phyloP scores from a whole-genome alignment of 2,329 filamentous ascomycete genomes.

The Plenodomus biglobosus region DNA sequence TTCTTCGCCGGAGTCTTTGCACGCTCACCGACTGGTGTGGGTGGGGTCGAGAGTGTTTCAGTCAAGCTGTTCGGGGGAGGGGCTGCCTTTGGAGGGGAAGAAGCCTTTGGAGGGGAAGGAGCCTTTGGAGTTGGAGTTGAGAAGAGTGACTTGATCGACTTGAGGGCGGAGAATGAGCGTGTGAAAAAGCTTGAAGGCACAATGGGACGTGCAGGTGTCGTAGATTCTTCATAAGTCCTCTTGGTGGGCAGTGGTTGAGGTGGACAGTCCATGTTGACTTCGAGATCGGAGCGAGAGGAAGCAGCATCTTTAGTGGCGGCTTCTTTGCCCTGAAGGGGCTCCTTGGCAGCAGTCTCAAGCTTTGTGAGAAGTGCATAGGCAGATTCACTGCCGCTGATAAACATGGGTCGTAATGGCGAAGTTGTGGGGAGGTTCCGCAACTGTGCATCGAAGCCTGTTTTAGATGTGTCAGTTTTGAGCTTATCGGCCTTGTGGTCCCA shows the following conservation, averaged over 20 bases:
- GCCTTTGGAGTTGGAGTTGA: constrained; percentile 8
- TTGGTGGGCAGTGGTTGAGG: constrained; percentile 3
- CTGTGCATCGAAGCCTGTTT: constrained; percentile 24
- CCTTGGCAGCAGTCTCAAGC: constrained; percentile 21
- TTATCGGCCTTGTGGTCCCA: neutral
- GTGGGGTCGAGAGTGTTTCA: constrained; percentile 26
- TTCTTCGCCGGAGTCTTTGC: constrained; percentile 18
- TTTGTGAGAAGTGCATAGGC: constrained; percentile 26
- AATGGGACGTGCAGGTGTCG: constrained; percentile 12
- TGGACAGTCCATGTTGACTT: constrained; percentile 4
- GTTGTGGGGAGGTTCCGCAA: constrained; percentile 7
- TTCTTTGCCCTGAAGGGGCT: constrained; percentile 3
- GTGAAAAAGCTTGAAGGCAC: constrained; percentile 18
- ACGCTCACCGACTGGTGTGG: constrained; percentile 33
- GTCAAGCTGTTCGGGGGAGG: constrained; percentile 22
- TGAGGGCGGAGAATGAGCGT: constrained; percentile 27
- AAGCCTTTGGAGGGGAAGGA: constrained; percentile 11
- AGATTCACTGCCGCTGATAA: constrained; percentile 18
- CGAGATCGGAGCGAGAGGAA: constrained; percentile 1
- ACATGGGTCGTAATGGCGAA: constrained; percentile 10
- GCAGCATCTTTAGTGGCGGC: constrained; percentile 1
- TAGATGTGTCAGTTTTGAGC: constrained; percentile 13
- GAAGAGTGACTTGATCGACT: constrained; percentile 25
- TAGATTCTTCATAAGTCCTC: constrained; percentile 3
- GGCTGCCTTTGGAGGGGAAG: constrained; percentile 11